phyloP scores from a whole-genome alignment of 345 rosid genomes.

The Trapa bicornis region DNA sequence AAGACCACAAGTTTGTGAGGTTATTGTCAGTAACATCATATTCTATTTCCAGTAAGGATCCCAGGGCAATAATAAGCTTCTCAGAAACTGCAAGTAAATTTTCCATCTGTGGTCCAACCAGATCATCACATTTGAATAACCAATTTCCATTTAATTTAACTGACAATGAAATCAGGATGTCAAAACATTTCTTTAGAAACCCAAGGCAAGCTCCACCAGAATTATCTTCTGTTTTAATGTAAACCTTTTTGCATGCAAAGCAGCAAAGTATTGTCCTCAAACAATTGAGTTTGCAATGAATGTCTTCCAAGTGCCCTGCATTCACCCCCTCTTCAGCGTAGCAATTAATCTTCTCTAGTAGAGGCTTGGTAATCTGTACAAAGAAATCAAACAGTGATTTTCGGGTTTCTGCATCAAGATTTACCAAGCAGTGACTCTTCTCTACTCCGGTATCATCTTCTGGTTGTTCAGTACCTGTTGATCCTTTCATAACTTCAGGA shows the following conservation, averaged over 20 bases:
- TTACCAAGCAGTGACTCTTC: conserved; percentile 25
- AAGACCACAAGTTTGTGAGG: conserved; percentile 48
- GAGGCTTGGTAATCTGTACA: conserved; percentile 75
- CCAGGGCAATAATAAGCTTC: conserved; percentile 46
- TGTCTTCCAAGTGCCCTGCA: conserved; percentile 24
- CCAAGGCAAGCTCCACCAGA: conserved; percentile 63
- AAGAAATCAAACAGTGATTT: conserved; percentile 65
- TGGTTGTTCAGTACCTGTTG: conserved; percentile 13
- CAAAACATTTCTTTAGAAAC: conserved; percentile 55
- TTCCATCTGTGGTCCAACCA: conserved; percentile 20
- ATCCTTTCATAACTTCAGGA: conserved; percentile 24
- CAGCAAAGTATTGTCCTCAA: conserved; percentile 40
- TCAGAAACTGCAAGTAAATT: conserved; percentile 35
- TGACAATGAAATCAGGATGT: conserved; percentile 37
- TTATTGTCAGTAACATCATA: conserved; percentile 63
- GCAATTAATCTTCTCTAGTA: conserved; percentile 41
- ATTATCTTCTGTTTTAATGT: conserved; percentile 63
- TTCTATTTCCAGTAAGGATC: conserved; percentile 62
- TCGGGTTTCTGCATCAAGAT: conserved; percentile 45
- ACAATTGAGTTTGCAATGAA: conserved; percentile 37
- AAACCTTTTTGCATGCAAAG: conserved; percentile 39
- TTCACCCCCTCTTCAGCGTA: conserved; percentile 28
- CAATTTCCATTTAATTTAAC: conserved; percentile 17
- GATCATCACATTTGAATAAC: conserved; percentile 18
- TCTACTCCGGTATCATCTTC: conserved; percentile 16